Evolutionary conservation across 108 stramenopile genomes (phyloP).

Genomic region (Nannochloropsis gaditana): DNA sequence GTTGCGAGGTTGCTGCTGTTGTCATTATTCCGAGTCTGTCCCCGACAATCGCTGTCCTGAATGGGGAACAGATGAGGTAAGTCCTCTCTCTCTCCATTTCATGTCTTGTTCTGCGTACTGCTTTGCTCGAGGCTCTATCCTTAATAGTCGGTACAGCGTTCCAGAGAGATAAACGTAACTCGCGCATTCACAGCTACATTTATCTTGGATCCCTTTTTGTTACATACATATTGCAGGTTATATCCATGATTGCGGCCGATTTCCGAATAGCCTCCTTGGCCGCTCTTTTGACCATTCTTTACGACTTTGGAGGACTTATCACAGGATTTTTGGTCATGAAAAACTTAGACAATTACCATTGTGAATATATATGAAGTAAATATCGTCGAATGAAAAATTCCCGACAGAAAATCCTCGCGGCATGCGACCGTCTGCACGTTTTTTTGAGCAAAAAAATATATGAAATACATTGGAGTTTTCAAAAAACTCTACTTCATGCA

Average conservation of each 20-base stretch:
- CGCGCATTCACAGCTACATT: no score
- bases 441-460: no score
- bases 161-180: no score
- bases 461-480: no score
- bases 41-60: background rate
- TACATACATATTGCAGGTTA: background rate
- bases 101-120: no score
- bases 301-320: background rate
- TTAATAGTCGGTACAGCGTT: no score
- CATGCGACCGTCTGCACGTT: no score
- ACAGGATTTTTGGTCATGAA: background rate
- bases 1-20: constrained; percentile 3
- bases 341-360: background rate
- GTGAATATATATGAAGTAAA: background rate
- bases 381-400: no score
- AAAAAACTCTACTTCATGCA: no score
- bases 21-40: background rate
- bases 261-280: background rate
- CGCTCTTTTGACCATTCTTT: background rate
- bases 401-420: no score
- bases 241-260: background rate
- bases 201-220: no score
- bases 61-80: background rate
- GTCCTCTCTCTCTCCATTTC: background rate
- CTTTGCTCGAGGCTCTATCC: no score